phyloP scores from a whole-genome alignment of 305 asterid genomes.

The Ilex paraguariensis region DNA sequence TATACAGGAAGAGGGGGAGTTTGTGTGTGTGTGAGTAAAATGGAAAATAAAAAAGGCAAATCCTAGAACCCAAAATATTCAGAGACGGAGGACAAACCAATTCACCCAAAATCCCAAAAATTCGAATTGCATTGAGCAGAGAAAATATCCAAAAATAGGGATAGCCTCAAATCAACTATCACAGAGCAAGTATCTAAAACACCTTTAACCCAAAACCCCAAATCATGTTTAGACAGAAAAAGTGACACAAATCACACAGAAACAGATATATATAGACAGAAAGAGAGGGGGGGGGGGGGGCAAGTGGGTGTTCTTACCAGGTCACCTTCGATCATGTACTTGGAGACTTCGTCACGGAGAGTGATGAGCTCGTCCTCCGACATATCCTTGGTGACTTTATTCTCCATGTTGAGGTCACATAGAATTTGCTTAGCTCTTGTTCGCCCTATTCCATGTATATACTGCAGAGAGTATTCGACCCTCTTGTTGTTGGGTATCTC shows the following conservation, averaged over 20 bases:
- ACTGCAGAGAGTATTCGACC: constrained; percentile 82
- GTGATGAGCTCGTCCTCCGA: constrained; percentile 88
- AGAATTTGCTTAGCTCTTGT: constrained; percentile 61
- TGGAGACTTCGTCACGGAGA: constrained; percentile 88
- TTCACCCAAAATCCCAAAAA: too few relatives aligned
- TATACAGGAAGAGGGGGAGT: too few relatives aligned
- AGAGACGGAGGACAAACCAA: too few relatives aligned
- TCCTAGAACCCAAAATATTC: too few relatives aligned
- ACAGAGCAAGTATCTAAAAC: too few relatives aligned
- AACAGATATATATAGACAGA: not conserved
- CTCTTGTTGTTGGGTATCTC: constrained; percentile 97
- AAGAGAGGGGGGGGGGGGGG: not conserved
- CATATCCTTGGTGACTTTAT: constrained; percentile 72
- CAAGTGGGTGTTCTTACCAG: constrained; percentile 46
- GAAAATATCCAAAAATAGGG: too few relatives aligned
- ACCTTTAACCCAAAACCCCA: not conserved
- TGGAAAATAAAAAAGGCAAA: too few relatives aligned
- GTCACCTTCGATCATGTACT: constrained; percentile 96
- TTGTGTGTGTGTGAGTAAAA: too few relatives aligned
- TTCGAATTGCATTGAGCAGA: too few relatives aligned
- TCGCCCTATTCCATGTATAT: constrained; percentile 95
- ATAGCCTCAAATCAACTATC: too few relatives aligned
- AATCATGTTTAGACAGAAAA: not conserved
- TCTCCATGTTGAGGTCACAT: constrained; percentile 65
- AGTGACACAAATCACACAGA: not conserved